Evolutionary conservation across 2,329 filamentous ascomycete species (phyloP).

Genomic region (Tolypocladium tundrense): DNA sequence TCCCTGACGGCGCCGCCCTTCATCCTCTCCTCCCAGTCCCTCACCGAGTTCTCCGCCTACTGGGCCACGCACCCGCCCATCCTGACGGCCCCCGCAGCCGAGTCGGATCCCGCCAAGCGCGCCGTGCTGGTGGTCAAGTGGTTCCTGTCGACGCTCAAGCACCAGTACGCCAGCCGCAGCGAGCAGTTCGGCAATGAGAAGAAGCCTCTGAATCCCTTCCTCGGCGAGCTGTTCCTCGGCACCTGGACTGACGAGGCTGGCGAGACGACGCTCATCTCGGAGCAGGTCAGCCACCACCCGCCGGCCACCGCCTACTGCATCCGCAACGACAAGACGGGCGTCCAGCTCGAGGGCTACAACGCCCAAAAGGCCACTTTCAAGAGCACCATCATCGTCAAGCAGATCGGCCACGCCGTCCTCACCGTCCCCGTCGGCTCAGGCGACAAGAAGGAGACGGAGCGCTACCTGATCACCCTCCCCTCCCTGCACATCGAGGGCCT

Average conservation of each 20-base stretch:
- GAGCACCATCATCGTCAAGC: constrained; percentile 88
- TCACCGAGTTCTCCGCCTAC: constrained; percentile 74
- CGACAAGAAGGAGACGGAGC: constrained; percentile 39
- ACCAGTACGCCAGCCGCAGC: constrained; percentile 66
- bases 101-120: constrained; percentile 71
- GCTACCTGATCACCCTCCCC: constrained; percentile 85
- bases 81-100: constrained; percentile 72
- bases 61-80: constrained; percentile 71
- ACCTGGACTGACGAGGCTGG: constrained; percentile 79
- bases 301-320: constrained; percentile 93
- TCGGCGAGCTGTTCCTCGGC: constrained; percentile 89
- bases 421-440: constrained; percentile 48
- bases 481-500: constrained; percentile 89
- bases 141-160: constrained; percentile 89
- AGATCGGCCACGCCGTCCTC: constrained; percentile 80
- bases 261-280: constrained; percentile 76
- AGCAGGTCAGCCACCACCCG: constrained; percentile 92
- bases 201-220: constrained; percentile 93
- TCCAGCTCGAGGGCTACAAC: constrained; percentile 80
- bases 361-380: constrained; percentile 94
- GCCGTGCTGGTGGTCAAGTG: constrained; percentile 86
- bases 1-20: constrained; percentile 75
- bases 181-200: constrained; percentile 84
- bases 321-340: constrained; percentile 72
- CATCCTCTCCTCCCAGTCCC: constrained; percentile 66